phyloP scores from a whole-genome alignment of 306 rosid genomes.

The Sicyos edulis region DNA sequence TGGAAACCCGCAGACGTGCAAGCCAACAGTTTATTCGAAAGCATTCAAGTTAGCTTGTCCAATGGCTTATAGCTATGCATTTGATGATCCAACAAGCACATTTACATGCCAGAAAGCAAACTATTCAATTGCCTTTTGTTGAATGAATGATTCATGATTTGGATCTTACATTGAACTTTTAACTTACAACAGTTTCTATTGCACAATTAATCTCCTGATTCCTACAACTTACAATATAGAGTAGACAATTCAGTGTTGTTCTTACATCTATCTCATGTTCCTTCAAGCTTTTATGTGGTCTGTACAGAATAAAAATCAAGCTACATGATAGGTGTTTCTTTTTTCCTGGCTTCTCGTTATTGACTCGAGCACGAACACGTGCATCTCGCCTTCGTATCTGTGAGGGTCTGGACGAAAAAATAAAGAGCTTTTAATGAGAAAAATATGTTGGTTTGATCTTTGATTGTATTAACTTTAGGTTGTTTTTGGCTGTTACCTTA shows the following conservation, averaged over 20 bases:
- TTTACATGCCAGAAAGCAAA: constrained; percentile 51
- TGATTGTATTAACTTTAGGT: neutral
- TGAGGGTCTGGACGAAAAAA: constrained; percentile 49
- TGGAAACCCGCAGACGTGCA: constrained; percentile 35
- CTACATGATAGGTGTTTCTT: constrained; percentile 25
- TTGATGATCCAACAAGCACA: constrained; percentile 56
- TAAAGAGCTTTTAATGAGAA: constrained; percentile 17
- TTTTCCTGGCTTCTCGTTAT: constrained; percentile 25
- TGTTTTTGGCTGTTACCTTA: constrained; percentile 31
- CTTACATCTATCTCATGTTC: neutral
- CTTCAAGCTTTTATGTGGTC: neutral
- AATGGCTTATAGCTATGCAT: constrained; percentile 55
- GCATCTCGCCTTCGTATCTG: constrained; percentile 56
- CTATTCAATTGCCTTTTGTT: constrained; percentile 53
- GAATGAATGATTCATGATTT: neutral
- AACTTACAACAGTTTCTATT: neutral
- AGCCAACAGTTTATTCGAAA: constrained; percentile 40
- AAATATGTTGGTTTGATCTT: constrained; percentile 15
- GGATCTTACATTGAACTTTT: constrained; percentile 7
- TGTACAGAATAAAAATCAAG: constrained; percentile 23
- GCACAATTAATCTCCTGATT: constrained; percentile 1
- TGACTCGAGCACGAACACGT: constrained; percentile 52
- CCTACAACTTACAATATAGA: neutral
- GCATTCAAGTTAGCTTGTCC: constrained; percentile 56
- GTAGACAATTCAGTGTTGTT: neutral